Conservation (phyloP, 495 filamentous ascomycete species). For the Daldinia decipiens region DNA sequence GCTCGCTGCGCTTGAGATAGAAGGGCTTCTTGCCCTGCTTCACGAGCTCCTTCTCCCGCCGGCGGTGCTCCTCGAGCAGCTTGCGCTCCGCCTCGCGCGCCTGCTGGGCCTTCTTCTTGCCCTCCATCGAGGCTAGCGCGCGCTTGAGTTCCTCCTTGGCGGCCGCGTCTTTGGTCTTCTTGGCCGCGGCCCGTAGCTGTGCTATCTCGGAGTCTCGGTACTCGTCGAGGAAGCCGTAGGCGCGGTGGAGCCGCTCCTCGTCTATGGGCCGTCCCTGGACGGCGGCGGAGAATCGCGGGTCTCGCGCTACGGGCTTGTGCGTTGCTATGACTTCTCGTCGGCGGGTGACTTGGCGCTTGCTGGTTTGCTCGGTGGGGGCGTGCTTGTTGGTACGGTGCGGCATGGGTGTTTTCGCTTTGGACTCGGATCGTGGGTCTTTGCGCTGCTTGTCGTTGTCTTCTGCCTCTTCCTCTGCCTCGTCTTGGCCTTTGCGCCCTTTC, state of each 20-base stretch:
- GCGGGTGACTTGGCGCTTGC: constrained; percentile 83
- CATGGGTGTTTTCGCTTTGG: constrained; percentile 37
- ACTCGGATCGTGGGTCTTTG: constrained; percentile 40
- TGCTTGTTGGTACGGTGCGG: constrained; percentile 78
- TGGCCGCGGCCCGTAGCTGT: constrained; percentile 71
- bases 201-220: constrained; percentile 84
- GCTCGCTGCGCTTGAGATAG: constrained; percentile 87
- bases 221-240: constrained; percentile 86
- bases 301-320: constrained; percentile 67
- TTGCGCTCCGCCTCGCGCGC: constrained; percentile 64
- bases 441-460: constrained; percentile 19
- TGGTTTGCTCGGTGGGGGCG: constrained; percentile 81
- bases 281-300: constrained; percentile 86
- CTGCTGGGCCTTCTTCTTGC: constrained; percentile 71
- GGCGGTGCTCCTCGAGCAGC: constrained; percentile 69
- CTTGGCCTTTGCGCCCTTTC: constrained; percentile 51
- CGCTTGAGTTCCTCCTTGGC: constrained; percentile 72
- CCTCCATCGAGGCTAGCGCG: constrained; percentile 73
- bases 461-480: constrained; percentile 31
- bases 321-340: constrained; percentile 73
- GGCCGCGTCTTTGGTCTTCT: constrained; percentile 69
- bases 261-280: constrained; percentile 52
- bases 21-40: constrained; percentile 91
- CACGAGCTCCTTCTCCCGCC: constrained; percentile 83
- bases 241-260: constrained; percentile 65